Percentiles rank a stretch among this genome's conserved stretches.
Conservation (phyloP, 306 rosid genomes). For the Hippophae rhamnoides region DNA sequence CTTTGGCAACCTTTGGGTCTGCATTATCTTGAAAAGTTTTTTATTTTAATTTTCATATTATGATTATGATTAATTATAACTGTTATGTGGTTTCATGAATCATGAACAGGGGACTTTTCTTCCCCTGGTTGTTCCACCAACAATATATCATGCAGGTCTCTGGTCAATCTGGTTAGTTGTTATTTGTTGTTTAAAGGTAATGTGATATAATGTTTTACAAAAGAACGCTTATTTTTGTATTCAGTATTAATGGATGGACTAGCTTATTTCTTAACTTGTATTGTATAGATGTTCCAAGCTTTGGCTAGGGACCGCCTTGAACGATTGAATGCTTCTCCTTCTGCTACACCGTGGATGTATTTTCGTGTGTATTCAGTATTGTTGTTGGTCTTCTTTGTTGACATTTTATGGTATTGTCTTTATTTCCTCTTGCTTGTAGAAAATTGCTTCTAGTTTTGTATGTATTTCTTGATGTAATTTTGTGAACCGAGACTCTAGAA, state of each 20-base stretch:
- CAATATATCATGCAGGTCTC: slow-evolving; percentile 70
- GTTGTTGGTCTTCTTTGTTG: slow-evolving; percentile 64
- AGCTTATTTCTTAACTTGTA: slow-evolving; percentile 15
- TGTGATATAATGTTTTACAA: slow-evolving; percentile 5
- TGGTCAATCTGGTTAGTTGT: slow-evolving; percentile 90
- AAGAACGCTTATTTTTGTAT: slow-evolving; percentile 3
- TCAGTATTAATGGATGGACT: neutral
- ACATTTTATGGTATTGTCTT: slow-evolving; percentile 59
- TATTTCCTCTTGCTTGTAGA: slow-evolving; percentile 3
- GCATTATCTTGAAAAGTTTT: neutral
- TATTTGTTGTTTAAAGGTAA: slow-evolving; percentile 86
- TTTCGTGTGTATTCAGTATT: slow-evolving; percentile 87
- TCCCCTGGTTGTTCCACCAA: slow-evolving; percentile 83
- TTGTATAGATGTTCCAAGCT: slow-evolving; percentile 93
- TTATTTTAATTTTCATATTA: neutral
- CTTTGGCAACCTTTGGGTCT: neutral
- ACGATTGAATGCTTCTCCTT: slow-evolving; percentile 89
- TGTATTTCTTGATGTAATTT: neutral
- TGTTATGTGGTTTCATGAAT: slow-evolving; percentile 11
- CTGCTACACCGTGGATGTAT: slow-evolving; percentile 84
- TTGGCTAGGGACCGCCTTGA: slow-evolving; percentile 94
- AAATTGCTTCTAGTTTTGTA: neutral
- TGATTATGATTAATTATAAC: neutral
- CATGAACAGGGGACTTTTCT: slow-evolving; percentile 72
- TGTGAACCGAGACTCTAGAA: neutral